phyloP scores from a whole-genome alignment of 805 yeast species.

The Cyberlindnera mrakii region DNA sequence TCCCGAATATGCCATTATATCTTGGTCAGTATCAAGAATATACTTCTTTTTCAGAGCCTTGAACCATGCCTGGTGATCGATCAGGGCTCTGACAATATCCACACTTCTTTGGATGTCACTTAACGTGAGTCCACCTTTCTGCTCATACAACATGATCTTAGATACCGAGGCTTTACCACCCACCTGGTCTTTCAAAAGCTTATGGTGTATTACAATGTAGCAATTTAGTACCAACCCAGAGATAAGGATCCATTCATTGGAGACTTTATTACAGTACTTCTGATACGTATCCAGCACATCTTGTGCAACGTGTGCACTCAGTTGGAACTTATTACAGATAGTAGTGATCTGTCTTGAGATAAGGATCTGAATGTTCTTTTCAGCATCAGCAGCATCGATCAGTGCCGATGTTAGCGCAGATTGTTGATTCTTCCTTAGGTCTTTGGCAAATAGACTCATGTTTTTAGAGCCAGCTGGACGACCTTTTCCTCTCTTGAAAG shows the following conservation, averaged over 20 bases:
- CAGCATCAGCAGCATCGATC: constrained; percentile 10
- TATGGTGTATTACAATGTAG: constrained; percentile 47
- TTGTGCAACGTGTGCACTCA: constrained; percentile 48
- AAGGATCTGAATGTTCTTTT: constrained; percentile 26
- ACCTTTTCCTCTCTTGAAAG: constrained; percentile 7
- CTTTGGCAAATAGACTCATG: constrained; percentile 22
- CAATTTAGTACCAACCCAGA: constrained; percentile 63
- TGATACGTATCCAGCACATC: constrained; percentile 45
- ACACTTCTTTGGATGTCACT: constrained; percentile 49
- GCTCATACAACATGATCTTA: constrained; percentile 45
- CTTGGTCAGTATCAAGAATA: constrained; percentile 21
- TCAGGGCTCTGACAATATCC: constrained; percentile 44
- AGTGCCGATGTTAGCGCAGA: background rate
- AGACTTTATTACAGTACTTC: constrained; percentile 44
- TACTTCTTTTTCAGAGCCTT: constrained; percentile 43
- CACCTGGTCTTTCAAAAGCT: constrained; percentile 36
- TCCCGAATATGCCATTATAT: too few relatives aligned
- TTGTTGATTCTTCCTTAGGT: constrained; percentile 4
- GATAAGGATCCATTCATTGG: constrained; percentile 62
- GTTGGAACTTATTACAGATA: constrained; percentile 58
- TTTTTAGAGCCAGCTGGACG: constrained; percentile 17
- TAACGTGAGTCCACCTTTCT: constrained; percentile 45
- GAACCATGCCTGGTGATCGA: constrained; percentile 59
- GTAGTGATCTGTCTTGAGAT: constrained; percentile 38
- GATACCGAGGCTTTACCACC: constrained; percentile 44